Percentiles rank a stretch among this genome's conserved stretches.
phyloP scores from a whole-genome alignment of 441 rosid genomes.

The Kokia cookei region DNA sequence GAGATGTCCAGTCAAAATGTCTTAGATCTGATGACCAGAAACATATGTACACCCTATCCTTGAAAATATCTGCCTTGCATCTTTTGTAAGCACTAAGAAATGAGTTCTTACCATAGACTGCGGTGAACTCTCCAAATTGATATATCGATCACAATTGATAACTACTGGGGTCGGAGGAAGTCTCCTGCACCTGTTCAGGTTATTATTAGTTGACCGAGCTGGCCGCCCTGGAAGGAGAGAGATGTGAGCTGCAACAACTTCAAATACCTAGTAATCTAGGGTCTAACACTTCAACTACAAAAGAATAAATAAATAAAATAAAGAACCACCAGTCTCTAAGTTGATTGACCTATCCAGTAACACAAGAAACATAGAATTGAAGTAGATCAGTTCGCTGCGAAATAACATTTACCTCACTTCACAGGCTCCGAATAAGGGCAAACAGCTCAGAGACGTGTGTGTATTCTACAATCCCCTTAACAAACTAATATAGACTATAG shows the following conservation, averaged over 20 bases:
- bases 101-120: constrained; percentile 32
- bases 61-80: background rate
- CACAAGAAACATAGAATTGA: background rate
- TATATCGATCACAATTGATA: constrained; percentile 34
- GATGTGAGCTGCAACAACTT: constrained; percentile 14
- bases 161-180: constrained; percentile 23
- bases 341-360: background rate
- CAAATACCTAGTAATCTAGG: background rate
- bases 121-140: constrained; percentile 40
- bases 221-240: constrained; percentile 31
- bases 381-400: background rate
- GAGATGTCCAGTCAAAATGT: background rate
- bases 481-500: background rate
- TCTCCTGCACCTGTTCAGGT: constrained; percentile 45
- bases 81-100: background rate
- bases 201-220: constrained; percentile 27
- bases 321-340: background rate
- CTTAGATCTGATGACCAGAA: background rate
- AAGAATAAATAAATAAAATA: background rate
- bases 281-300: background rate
- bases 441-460: background rate
- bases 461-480: background rate
- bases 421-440: background rate
- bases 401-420: background rate
- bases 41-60: background rate